Base-by-base conservation (phyloP, 2,329 filamentous ascomycete genomes). In the Fusarium sulawesiense region DNA sequence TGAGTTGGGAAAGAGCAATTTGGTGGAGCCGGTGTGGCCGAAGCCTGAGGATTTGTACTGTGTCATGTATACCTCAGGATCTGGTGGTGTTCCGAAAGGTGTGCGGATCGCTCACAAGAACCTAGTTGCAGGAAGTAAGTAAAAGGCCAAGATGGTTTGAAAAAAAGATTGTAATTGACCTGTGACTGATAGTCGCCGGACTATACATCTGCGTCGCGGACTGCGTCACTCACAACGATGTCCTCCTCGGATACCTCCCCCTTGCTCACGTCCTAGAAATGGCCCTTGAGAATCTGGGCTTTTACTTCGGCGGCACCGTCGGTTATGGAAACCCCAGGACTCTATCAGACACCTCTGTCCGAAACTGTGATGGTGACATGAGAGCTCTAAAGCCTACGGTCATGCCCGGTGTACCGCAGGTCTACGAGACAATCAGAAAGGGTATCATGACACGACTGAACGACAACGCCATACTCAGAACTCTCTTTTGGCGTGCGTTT, bases 401-500 rank as follows among this genome's bases (percentile, higher is more conserved):
- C 77, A 87, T 99, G 78, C 91, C 97, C 25, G 96, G 96, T 78
- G 96, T 99, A 2, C 96, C 96, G 0, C 94, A 97, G 59, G 92
- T 98, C 29, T 99, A 94, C 93, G 96, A 99, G 82, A 94, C 93
- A 1, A 91, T 99, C 74, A 95, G 93, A 85, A 99, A 98, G 84
- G 95, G 96, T 53, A 92, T 99, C 75, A 84, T 94, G 72, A 81
- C 84, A 74, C 93, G 93, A 79, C 90, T 98, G 55, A 91, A 92
- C 76, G 87, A 91, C 66, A 89, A 89, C 73, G 79, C 85, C 11
- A 56, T 98, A 30, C 86, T 91, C 55, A 90, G 85, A 79, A 89
- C 91, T 72, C 82, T 98, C 63, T 99, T 99, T 85, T 91, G 88
- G 88, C 83, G 83, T n/a, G 88, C 88, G 3, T 84, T 87, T 70